These are phyloP conservation scores for Phyllosticta citrichinensis DNA, from an alignment of 2,329 filamentous ascomycete genomes.

Conservation along the genomic window DNA sequence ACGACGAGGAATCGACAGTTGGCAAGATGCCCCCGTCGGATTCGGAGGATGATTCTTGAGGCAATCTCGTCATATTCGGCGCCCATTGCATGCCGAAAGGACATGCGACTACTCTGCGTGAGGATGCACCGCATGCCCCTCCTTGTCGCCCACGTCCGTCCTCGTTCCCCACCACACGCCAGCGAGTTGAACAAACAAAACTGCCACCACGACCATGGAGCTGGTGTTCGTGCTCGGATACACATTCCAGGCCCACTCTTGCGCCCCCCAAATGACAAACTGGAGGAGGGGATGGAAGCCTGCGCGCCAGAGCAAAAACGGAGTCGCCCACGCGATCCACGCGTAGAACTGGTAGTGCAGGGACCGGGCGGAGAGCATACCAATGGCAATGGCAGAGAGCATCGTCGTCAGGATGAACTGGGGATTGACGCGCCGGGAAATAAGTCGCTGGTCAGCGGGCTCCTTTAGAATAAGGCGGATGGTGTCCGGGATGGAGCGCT, in stretches of 20 bases:
- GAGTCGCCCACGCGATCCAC: conserved; percentile 81
- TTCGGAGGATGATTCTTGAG: conserved; percentile 50
- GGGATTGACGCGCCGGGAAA: conserved; percentile 52
- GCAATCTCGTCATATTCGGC: not conserved
- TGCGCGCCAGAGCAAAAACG: conserved; percentile 75
- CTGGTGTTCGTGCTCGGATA: conserved; percentile 68
- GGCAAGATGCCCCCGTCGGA: conserved; percentile 79
- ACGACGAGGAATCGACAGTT: conserved; percentile 68
- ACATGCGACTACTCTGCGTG: conserved; percentile 20
- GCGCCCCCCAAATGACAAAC: conserved; percentile 60
- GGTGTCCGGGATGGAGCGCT: conserved; percentile 48
- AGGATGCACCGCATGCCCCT: conserved; percentile 7
- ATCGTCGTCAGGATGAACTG: conserved; percentile 68
- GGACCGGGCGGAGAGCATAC: conserved; percentile 75
- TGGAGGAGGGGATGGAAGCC: conserved; percentile 58
- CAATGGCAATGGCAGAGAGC: conserved; percentile 65
- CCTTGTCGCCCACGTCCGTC: conserved; percentile 19
- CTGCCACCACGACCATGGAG: conserved; percentile 58
- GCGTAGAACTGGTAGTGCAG: conserved; percentile 95
- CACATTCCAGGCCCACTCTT: conserved; percentile 92
- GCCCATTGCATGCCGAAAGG: not conserved
- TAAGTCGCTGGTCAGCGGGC: conserved; percentile 42
- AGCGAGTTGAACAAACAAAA: conserved; percentile 56
- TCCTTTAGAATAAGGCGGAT: conserved; percentile 36
- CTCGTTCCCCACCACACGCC: conserved; percentile 51